Base-by-base conservation (phyloP, 495 filamentous ascomycete genomes). In the Daldinia grandis region DNA sequence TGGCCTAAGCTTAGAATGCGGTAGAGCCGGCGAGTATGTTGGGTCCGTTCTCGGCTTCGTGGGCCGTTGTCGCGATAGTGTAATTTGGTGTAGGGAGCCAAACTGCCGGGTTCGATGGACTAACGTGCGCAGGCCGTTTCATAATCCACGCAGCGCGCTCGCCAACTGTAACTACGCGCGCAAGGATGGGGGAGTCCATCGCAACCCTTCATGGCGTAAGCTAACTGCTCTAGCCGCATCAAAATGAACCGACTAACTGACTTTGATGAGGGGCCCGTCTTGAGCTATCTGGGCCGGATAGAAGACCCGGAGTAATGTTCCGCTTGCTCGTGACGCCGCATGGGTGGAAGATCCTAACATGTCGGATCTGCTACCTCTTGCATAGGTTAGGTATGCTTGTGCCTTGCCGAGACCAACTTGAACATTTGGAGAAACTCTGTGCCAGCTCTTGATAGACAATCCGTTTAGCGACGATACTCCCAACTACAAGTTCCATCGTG, bases 81-180 rank as follows among this genome's bases (percentile, higher is more conserved):
- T 60, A 62, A 66, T 66, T 51, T 62, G 62, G 42, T 27, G 17
- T 47, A 44, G 31, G 30, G 58, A 57, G 64, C 64, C 64, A 65
- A 68, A 68, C 65, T 69, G 57, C 70, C 70, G 65, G 65, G 62
- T 68, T 58, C 49, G 31, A 49, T 33, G 35, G 58, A 30, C 65
- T 69, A 65, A 44, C 47, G 28, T 51, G 62, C 27, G 24, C 56
- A 60, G 69, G 37, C 51, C 49, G 70, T 68, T 73, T 73, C 65
- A 73, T 60, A 66, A 31, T 59, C 64, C 49, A 51, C 59, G 49
- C 49, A 49, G 42, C 28, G 21, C 59, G 5, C 31, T 73, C 40
- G 35, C 51, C 58, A 73, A 58, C 14, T 49, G 21, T 3, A 21
- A 33, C 64, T 55, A 62, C 56, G 65, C 12, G 44, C 54, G 58